These are phyloP conservation scores for Erythrophleum fordii DNA, from an alignment of 306 rosid species.

Conservation along the genomic window DNA sequence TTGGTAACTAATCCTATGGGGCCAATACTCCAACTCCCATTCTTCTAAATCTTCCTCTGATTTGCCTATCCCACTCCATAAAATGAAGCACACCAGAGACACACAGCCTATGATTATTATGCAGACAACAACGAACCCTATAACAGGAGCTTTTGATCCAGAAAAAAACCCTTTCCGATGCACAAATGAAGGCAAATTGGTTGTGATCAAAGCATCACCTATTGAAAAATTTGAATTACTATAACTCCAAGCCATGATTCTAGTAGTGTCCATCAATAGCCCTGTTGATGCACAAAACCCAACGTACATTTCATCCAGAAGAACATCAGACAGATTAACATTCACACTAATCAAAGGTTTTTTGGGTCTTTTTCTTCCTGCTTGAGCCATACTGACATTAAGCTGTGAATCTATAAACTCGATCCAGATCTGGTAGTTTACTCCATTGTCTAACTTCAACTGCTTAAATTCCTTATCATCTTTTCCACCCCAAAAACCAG, in stretches of 20 bases:
- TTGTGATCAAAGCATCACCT: slow-evolving; percentile 50
- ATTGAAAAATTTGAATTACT: slow-evolving; percentile 52
- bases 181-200: slow-evolving; percentile 54
- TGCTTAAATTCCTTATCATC: slow-evolving; percentile 35
- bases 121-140: slow-evolving; percentile 13
- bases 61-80: not conserved
- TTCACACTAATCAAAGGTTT: slow-evolving; percentile 45
- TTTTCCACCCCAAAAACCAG: slow-evolving; percentile 48
- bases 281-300: slow-evolving; percentile 51
- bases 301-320: slow-evolving; percentile 47
- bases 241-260: slow-evolving; percentile 56
- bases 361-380: slow-evolving; percentile 43
- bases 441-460: slow-evolving; percentile 42
- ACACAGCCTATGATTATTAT: slow-evolving; percentile 13
- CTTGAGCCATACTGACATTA: slow-evolving; percentile 49
- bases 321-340: slow-evolving; percentile 44
- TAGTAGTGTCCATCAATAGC: slow-evolving; percentile 44
- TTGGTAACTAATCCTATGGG: slow-evolving; percentile 48
- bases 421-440: slow-evolving; percentile 54
- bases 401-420: slow-evolving; percentile 41
- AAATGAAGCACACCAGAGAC: slow-evolving; percentile 24
- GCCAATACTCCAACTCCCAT: slow-evolving; percentile 63
- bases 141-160: slow-evolving; percentile 31
- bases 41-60: slow-evolving; percentile 44
- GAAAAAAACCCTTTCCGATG: slow-evolving; percentile 33